Percentiles rank a stretch among this genome's conserved stretches.
phyloP scores from a whole-genome alignment of 768 basidiomycete species.

The Hypsizygus marmoreus region DNA sequence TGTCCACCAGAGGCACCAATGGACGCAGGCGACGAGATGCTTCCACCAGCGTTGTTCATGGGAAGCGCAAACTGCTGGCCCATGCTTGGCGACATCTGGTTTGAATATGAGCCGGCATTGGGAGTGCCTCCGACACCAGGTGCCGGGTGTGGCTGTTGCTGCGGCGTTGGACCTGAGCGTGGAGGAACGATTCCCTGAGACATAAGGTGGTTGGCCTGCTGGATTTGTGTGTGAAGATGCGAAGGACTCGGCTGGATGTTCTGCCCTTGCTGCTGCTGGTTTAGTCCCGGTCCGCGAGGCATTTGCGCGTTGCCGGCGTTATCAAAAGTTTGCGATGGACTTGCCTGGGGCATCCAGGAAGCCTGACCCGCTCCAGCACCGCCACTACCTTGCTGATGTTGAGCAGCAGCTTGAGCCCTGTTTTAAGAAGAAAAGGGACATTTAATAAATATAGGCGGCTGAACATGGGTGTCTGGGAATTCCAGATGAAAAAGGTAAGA shows the following conservation, averaged over 20 bases:
- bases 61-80: conserved; percentile 26
- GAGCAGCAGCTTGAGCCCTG: conserved; percentile 16
- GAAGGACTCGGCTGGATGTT: conserved; percentile 27
- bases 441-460: background rate
- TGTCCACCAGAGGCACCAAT: conserved; percentile 7
- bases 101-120: conserved; percentile 25
- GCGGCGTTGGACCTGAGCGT: conserved; percentile 39
- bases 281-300: conserved; percentile 6
- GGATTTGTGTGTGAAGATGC: conserved; percentile 31
- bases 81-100: conserved; percentile 34
- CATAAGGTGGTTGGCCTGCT: conserved; percentile 26
- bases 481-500: background rate
- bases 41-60: conserved; percentile 10
- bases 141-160: conserved; percentile 29
- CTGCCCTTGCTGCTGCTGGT: conserved; percentile 12
- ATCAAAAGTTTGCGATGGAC: no score
- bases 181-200: conserved; percentile 34
- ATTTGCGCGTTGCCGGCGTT: conserved; percentile 3
- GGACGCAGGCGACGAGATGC: conserved; percentile 13
- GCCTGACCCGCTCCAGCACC: conserved; percentile 12
- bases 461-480: background rate
- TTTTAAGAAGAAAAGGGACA: conserved; percentile 5
- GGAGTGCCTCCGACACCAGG: conserved; percentile 5
- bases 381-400: conserved; percentile 26
- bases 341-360: no score